Base-by-base conservation (phyloP, 2,329 filamentous ascomycete species). In the Stachybotrys elegans region DNA sequence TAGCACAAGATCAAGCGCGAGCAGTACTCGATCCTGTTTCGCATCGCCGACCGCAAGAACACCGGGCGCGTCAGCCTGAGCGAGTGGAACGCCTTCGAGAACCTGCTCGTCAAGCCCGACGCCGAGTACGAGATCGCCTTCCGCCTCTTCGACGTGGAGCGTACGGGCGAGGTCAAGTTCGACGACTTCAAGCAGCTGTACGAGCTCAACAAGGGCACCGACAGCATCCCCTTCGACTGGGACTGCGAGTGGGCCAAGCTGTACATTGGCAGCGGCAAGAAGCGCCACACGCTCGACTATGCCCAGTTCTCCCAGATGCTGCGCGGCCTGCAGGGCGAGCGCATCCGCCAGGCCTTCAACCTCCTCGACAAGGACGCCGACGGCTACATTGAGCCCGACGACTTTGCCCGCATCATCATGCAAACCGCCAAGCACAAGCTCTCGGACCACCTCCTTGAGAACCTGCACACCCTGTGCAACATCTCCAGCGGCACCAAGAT, bases 101-200 rank as follows among this genome's bases (percentile, higher is more conserved):
- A 95, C 72, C 79, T 98, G 51, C 83, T 98, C 47, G 77, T 78
- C 55, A 97, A 96, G 70, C 87, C 93, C 49, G 93, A 97, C 61
- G 93, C 93, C 65, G 93, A 98, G 71, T 98, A 98, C 70, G 91
- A 97, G 68, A 95, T 98, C 57, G 92, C 93, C 14, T 98, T 97
- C 72, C 88, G 93, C 57, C 79, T 98, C 44, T 98, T 98, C 68
- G 92, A 97, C 61, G 78, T 88, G 56, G 83, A 92, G 42, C 81
- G 87, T 49, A 86, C 82, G 17, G 93, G 93, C 48, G 79, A 79
- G 40, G 89, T 98, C 59, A 92, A 91, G 64, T 95, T 92, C 61
- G 86, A 95, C 31, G 82, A 90, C 57, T 91, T 98, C 69, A 83
- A 88, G 60, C 78, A 81, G 47, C 72, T 92, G 46, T 96, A 94